A percentile compares a stretch with the other conserved stretches of the same genome.
Evolutionary conservation across 192 early-diverging fungal species (phyloP).

Genomic region (Backusella tuberculispora): DNA sequence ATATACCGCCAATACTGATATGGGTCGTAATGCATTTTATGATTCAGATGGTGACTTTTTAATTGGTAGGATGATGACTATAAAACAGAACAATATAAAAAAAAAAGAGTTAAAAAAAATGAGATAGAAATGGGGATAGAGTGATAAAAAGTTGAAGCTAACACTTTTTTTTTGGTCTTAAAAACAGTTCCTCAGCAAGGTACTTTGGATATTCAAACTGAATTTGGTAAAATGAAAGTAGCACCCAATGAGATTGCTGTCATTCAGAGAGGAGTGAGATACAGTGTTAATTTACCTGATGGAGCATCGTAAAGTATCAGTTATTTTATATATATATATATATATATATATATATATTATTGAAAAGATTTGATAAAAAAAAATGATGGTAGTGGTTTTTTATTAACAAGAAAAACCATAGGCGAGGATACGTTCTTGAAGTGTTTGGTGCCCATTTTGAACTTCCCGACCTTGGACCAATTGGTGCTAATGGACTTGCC

Average conservation of each 20-base stretch:
- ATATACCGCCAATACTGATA: conserved; percentile 76
- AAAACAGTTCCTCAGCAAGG: conserved; percentile 88
- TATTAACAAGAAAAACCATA: conserved; percentile 1
- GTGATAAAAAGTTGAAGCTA: not conserved
- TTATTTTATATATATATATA: too few relatives aligned
- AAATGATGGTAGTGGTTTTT: not conserved
- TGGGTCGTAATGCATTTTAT: conserved; percentile 82
- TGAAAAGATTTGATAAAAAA: not conserved
- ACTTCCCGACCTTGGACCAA: conserved; percentile 94
- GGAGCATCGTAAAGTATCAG: conserved; percentile 65
- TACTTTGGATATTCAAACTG: conserved; percentile 85
- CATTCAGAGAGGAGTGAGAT: conserved; percentile 92
- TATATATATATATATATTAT: too few relatives aligned
- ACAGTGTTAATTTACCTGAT: conserved; percentile 76
- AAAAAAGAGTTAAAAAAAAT: not conserved
- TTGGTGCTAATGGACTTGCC: conserved; percentile 93
- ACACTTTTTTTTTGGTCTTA: not conserved
- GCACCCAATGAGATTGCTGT: conserved; percentile 91
- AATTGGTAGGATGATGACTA: conserved; percentile 59
- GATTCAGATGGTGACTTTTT: conserved; percentile 93
- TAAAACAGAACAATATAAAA: not conserved
- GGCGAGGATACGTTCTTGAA: conserved; percentile 91
- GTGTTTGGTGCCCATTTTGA: conserved; percentile 90
- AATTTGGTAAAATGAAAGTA: conserved; percentile 84
- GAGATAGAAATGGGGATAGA: not conserved